Evolutionary conservation across 257 asterid genomes (phyloP).

Genomic region (Salvia rosmarinus): DNA sequence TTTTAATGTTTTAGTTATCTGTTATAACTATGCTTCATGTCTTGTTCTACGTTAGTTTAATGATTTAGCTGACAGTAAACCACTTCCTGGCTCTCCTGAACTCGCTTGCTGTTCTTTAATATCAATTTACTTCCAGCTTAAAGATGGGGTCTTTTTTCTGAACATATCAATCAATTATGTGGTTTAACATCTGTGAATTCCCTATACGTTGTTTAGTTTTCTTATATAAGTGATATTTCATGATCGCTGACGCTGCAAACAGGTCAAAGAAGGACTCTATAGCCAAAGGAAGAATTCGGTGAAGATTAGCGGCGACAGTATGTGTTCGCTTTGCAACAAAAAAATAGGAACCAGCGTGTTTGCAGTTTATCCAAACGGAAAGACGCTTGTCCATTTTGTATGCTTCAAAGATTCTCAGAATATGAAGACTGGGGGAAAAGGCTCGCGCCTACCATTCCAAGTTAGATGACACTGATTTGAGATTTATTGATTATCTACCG

Average conservation of each 20-base stretch:
- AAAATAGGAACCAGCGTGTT: slow-evolving; percentile 93
- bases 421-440: slow-evolving; percentile 79
- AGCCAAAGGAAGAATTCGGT: slow-evolving; percentile 67
- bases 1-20: no score
- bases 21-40: no score
- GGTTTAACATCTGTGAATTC: no score
- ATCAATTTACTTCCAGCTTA: no score
- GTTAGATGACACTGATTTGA: slow-evolving; percentile 51
- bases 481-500: background rate
- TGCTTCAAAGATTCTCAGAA: slow-evolving; percentile 91
- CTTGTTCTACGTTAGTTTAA: no score
- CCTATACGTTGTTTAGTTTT: no score
- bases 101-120: background rate
- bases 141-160: no score
- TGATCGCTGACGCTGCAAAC: slow-evolving; percentile 34
- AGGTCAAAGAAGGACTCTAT: slow-evolving; percentile 87
- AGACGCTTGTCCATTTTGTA: slow-evolving; percentile 84
- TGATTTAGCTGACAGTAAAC: no score
- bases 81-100: no score
- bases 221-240: background rate
- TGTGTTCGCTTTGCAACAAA: slow-evolving; percentile 92
- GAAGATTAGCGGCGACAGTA: slow-evolving; percentile 76
- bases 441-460: slow-evolving; percentile 50
- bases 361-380: slow-evolving; percentile 92
- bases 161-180: no score